Conservation (phyloP, 768 basidiomycete species). For the Mycena venus region DNA sequence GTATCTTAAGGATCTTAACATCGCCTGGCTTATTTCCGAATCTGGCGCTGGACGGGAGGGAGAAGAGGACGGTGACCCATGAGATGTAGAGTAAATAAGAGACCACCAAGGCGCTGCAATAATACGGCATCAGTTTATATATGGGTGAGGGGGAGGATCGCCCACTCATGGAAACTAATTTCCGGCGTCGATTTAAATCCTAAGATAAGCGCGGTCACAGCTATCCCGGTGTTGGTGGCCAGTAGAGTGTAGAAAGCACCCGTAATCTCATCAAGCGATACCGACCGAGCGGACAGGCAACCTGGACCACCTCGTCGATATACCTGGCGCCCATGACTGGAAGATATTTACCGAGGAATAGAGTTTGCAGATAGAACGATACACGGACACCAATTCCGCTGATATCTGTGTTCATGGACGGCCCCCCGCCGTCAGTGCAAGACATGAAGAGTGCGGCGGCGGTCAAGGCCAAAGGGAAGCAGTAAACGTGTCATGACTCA, state of each 20-base stretch:
- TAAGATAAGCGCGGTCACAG: constrained; percentile 34
- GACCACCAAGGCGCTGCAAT: constrained; percentile 32
- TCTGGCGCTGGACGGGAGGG: background rate
- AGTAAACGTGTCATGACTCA: background rate
- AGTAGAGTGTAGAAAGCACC: constrained; percentile 34
- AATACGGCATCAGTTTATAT: background rate
- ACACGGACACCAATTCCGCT: too few species aligned
- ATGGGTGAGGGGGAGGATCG: background rate
- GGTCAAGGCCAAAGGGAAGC: background rate
- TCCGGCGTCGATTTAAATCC: constrained; percentile 30
- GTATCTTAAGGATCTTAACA: background rate
- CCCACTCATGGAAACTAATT: constrained; percentile 38
- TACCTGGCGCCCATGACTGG: background rate
- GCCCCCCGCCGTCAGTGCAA: too few species aligned
- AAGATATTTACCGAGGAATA: constrained; percentile 10
- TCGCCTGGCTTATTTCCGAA: background rate
- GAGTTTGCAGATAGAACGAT: constrained; percentile 35
- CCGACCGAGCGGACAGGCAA: constrained; percentile 33
- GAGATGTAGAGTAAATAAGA: constrained; percentile 22
- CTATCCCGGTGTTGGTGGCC: constrained; percentile 35
- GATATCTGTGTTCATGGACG: constrained; percentile 30
- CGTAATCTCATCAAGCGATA: constrained; percentile 26
- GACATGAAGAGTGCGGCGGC: too few species aligned
- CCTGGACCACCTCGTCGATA: constrained; percentile 9
- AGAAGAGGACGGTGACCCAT: background rate